Evolutionary conservation across 371 early-diverging fungal genomes (phyloP).

Genomic region (Mucor sp.): DNA sequence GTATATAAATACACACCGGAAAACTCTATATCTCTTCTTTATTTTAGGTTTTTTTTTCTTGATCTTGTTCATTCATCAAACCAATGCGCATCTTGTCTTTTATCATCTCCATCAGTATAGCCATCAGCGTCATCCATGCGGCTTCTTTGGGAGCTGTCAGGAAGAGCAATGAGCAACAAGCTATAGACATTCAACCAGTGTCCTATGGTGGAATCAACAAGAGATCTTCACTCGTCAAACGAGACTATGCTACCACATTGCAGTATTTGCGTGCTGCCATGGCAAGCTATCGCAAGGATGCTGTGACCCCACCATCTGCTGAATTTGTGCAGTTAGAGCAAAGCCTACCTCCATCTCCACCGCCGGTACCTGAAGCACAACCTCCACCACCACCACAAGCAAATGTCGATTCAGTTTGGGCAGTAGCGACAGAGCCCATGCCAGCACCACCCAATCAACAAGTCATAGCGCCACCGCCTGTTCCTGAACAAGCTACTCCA

Average conservation of each 20-base stretch:
- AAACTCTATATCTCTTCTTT: not conserved
- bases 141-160: not conserved
- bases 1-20: not conserved
- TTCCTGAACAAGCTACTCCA: not conserved
- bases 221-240: not conserved
- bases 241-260: constrained; percentile 7
- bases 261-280: constrained; percentile 7
- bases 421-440: not conserved
- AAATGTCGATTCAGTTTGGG: not conserved
- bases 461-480: not conserved
- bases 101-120: not conserved
- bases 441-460: not conserved
- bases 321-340: constrained; percentile 2
- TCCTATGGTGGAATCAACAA: not conserved
- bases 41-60: not conserved
- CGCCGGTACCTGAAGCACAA: not conserved
- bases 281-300: not conserved
- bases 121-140: not conserved
- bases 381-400: not conserved
- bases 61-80: not conserved
- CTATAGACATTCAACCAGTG: not conserved
- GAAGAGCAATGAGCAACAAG: not conserved
- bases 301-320: not conserved
- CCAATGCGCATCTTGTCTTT: not conserved
- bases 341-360: not conserved